phyloP scores from a whole-genome alignment of 768 basidiomycete species.

The Royoungia palumana region DNA sequence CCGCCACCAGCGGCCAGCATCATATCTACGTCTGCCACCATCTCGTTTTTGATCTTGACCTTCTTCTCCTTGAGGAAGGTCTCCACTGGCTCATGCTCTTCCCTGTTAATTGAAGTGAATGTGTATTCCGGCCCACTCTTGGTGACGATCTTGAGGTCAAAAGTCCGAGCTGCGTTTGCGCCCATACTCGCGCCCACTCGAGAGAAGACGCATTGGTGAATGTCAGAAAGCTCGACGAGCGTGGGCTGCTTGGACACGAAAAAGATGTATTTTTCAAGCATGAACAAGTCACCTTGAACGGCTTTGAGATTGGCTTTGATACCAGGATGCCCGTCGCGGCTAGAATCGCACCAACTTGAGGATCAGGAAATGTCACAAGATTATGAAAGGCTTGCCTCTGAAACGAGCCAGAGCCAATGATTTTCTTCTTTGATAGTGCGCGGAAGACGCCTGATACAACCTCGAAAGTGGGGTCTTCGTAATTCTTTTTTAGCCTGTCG shows the following conservation, averaged over 20 bases:
- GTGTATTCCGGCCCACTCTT: constrained; percentile 82
- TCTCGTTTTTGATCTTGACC: constrained; percentile 92
- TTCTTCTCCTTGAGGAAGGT: constrained; percentile 87
- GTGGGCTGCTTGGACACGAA: constrained; percentile 96
- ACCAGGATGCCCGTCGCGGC: constrained; percentile 87
- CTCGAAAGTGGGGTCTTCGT: constrained; percentile 93
- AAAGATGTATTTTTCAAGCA: constrained; percentile 96
- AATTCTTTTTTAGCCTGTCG: constrained; percentile 86
- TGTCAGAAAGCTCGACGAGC: constrained; percentile 85
- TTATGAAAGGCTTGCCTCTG: constrained; percentile 59
- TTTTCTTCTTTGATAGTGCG: constrained; percentile 85
- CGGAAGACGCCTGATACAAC: constrained; percentile 94
- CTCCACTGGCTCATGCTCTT: constrained; percentile 86
- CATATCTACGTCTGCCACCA: constrained; percentile 83
- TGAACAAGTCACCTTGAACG: constrained; percentile 92
- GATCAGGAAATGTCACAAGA: neutral
- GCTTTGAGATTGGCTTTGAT: constrained; percentile 98
- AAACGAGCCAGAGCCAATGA: constrained; percentile 83
- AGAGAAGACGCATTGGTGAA: constrained; percentile 89
- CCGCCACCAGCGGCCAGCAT: constrained; percentile 61
- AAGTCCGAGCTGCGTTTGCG: constrained; percentile 82
- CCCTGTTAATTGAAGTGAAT: constrained; percentile 94
- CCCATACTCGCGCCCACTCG: constrained; percentile 86
- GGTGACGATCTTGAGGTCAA: constrained; percentile 87
- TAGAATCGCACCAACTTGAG: constrained; percentile 28